These are phyloP conservation scores for Leptodermis oblonga DNA, from an alignment of 257 asterid genomes.

Conservation along the genomic window DNA sequence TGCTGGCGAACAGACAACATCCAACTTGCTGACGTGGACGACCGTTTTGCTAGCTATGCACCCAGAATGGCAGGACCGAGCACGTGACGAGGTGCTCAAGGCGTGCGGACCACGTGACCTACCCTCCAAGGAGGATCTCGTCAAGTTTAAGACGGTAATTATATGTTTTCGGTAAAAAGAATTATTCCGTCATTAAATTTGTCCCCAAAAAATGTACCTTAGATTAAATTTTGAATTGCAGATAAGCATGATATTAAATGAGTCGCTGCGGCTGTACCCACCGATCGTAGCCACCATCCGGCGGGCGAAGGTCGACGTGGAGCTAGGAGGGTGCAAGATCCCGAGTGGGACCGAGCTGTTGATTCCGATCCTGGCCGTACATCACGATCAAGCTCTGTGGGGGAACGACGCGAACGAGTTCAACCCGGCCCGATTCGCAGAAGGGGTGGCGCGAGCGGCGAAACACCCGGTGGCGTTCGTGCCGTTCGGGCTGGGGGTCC, in stretches of 20 bases:
- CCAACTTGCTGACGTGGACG: constrained; percentile 53
- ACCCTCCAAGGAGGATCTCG: constrained; percentile 41
- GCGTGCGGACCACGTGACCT: constrained; percentile 46
- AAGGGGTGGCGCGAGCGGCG: constrained; percentile 38
- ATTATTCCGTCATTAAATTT: background rate
- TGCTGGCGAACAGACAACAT: constrained; percentile 51
- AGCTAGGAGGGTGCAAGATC: constrained; percentile 42
- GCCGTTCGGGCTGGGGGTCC: constrained; percentile 46
- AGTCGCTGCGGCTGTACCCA: constrained; percentile 40
- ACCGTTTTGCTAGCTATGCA: constrained; percentile 48
- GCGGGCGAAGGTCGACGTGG: constrained; percentile 38
- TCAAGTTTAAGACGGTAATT: constrained; percentile 42
- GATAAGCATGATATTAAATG: constrained; percentile 44
- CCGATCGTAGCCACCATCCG: constrained; percentile 45
- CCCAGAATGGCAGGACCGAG: constrained; percentile 44
- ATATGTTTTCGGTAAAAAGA: background rate
- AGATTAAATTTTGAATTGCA: constrained; percentile 1
- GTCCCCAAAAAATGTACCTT: background rate
- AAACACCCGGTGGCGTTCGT: constrained; percentile 37
- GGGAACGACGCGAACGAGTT: constrained; percentile 39
- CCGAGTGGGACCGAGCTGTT: constrained; percentile 38
- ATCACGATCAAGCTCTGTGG: constrained; percentile 44
- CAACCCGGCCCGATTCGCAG: constrained; percentile 35
- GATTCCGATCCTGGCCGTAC: constrained; percentile 46
- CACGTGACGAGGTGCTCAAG: constrained; percentile 47